Base-by-base conservation (phyloP, 177 flowering plant genomes). In the Tripterygium wilfordii region DNA sequence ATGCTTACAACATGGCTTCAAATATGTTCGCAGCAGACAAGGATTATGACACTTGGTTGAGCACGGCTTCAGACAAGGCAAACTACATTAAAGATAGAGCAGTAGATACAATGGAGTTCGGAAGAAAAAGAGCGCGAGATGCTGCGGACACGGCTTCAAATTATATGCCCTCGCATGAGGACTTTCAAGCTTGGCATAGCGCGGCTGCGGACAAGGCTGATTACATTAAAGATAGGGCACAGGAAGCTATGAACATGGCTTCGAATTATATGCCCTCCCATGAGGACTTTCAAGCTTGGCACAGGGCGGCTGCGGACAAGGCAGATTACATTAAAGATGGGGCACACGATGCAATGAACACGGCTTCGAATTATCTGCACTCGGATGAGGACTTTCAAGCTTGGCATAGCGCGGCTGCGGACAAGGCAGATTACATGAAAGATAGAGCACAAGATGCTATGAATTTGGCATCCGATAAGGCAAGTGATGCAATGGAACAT, bases 21-120 rank as follows among this genome's bases (percentile, higher is more conserved):
- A 16, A 46, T 8, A 46, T 18, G 23, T 1, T 3, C 12, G 18
- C 47, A 4, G 22, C 23, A 46, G 13, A 18, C 26, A 2, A 36
- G 6, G 3, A 18, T 42, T 7, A 24, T n/a, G n/a, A 45, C 20
- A 12, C 3, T 3, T 46, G 35, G 23, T 21, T 10, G 8, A 16
- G 24, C 8, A 25, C 19, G 50, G 57, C 56, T 5, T 20, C 60
- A 21, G 56, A 49, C 15, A 53, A 42, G 16, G 63, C 48, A 9
- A 15, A 36, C 33, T 45, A 36, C 25, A 53, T 51, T 27, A 22
- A 23, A 21, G 53, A 53, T 18, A 19, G 17, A 6, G 36, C 31
- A 32, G 53, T n/a, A 19, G 47, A 37, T 5, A 20, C 47, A 14
- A 16, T 42, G 51, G n/a, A n/a, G n/a, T n/a, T 8, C 3, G 42